Conservation (phyloP, 1,139 yeast genomes). For the Fermentozyma sake region DNA sequence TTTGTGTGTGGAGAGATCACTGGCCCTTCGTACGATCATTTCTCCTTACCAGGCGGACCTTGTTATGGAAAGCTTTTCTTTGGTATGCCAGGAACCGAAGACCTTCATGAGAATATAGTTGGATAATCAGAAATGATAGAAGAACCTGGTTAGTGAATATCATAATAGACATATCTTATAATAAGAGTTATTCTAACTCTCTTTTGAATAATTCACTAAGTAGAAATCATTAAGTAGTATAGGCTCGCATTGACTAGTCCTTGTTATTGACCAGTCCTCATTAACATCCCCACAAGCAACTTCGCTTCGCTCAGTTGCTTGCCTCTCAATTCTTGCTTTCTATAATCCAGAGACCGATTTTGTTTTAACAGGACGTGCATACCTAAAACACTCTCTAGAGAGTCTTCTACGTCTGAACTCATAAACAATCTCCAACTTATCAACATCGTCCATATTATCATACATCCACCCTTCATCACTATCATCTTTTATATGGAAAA, state of each 20-base stretch:
- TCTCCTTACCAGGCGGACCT: constrained; percentile 30
- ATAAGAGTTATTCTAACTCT: too few species aligned
- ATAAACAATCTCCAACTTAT: constrained; percentile 12
- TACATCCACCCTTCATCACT: constrained; percentile 41
- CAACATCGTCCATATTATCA: constrained; percentile 23
- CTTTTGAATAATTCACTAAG: too few species aligned
- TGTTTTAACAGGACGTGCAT: constrained; percentile 16
- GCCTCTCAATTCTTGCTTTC: too few species aligned
- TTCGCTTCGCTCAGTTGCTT: too few species aligned
- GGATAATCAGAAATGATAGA: too few species aligned
- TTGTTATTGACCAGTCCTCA: too few species aligned
- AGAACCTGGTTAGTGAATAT: too few species aligned
- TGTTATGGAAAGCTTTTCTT: constrained; percentile 55
- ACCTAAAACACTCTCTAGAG: constrained; percentile 46
- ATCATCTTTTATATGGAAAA: constrained; percentile 16
- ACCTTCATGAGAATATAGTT: too few species aligned
- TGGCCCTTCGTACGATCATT: constrained; percentile 46
- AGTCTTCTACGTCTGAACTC: constrained; percentile 56
- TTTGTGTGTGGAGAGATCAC: constrained; percentile 50
- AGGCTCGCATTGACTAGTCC: constrained; percentile 1
- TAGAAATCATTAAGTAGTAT: not conserved
- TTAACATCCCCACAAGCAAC: not conserved
- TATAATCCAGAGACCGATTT: too few species aligned
- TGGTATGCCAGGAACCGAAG: constrained; percentile 44
- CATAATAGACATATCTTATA: too few species aligned